These are phyloP conservation scores for Populus hybrid DNA, from an alignment of 441 rosid genomes.

Conservation along the genomic window DNA sequence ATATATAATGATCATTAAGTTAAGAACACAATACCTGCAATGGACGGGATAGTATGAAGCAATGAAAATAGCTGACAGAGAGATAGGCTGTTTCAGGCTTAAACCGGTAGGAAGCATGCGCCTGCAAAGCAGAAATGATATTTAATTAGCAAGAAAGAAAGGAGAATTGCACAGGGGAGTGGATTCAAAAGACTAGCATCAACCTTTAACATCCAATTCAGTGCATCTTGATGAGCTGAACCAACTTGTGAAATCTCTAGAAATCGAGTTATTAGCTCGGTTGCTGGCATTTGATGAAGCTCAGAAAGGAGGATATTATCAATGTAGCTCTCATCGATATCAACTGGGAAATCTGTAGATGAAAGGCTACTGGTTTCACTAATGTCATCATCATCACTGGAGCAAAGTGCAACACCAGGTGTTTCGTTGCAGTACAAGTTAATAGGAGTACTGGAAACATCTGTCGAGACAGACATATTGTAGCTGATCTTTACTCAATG, in stretches of 20 bases:
- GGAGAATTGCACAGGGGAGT: background rate
- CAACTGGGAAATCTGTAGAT: background rate
- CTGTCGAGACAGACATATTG: conserved; percentile 29
- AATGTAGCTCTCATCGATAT: conserved; percentile 22
- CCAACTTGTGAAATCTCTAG: conserved; percentile 14
- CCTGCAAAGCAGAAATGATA: conserved; percentile 19
- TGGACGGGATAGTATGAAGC: conserved; percentile 28
- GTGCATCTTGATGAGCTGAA: conserved; percentile 26
- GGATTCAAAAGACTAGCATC: background rate
- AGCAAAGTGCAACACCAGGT: conserved; percentile 11
- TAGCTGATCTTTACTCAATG: background rate
- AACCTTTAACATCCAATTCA: conserved; percentile 41
- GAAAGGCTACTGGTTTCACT: background rate
- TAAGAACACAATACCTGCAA: conserved; percentile 17
- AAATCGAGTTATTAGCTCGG: conserved; percentile 9
- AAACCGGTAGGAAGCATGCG: conserved; percentile 28
- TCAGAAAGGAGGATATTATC: conserved; percentile 25
- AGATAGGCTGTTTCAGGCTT: conserved; percentile 38
- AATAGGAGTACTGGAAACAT: conserved; percentile 12
- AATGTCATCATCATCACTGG: conserved; percentile 4
- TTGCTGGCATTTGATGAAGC: conserved; percentile 27
- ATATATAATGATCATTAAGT: no score
- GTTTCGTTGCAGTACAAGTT: conserved; percentile 34
- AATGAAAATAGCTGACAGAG: conserved; percentile 36
- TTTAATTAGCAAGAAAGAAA: background rate